phyloP scores from a whole-genome alignment of 257 asterid genomes.

The Solanum ahanhuiri region DNA sequence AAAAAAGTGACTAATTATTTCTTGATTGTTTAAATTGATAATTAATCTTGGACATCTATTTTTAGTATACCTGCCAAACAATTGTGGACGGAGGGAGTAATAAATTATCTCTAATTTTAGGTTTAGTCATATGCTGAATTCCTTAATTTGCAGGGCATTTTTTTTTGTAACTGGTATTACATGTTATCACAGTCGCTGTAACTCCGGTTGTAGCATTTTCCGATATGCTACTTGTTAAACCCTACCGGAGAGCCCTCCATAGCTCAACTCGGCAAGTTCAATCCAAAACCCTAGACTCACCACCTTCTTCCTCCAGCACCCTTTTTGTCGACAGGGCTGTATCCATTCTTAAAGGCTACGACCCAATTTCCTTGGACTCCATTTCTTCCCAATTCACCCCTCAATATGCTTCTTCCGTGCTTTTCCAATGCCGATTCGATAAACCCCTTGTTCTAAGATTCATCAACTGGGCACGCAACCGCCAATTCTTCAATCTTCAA shows the following conservation, averaged over 20 bases:
- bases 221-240: constrained; percentile 41
- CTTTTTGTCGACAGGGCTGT: constrained; percentile 37
- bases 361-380: constrained; percentile 39
- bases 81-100: too few relatives aligned
- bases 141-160: background rate
- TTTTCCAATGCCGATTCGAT: constrained; percentile 49
- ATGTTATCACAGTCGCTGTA: background rate
- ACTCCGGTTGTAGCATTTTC: background rate
- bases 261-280: constrained; percentile 6
- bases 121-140: background rate
- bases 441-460: constrained; percentile 36
- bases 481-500: constrained; percentile 56
- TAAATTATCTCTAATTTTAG: too few relatives aligned
- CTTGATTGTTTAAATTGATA: too few relatives aligned
- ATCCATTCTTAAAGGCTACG: constrained; percentile 44
- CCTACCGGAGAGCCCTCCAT: constrained; percentile 25
- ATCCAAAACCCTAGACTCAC: constrained; percentile 12
- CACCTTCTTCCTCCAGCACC: constrained; percentile 24
- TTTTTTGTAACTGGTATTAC: background rate
- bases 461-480: constrained; percentile 52
- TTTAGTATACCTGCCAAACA: too few relatives aligned
- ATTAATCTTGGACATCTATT: too few relatives aligned
- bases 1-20: too few relatives aligned
- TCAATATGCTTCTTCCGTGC: constrained; percentile 47
- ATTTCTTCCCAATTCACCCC: constrained; percentile 53